A percentile compares a stretch with the other conserved stretches of the same genome.
These are phyloP conservation scores for Fusarium odoratissimum DNA, from an alignment of 2,329 filamentous ascomycete species.

Conservation along the genomic window DNA sequence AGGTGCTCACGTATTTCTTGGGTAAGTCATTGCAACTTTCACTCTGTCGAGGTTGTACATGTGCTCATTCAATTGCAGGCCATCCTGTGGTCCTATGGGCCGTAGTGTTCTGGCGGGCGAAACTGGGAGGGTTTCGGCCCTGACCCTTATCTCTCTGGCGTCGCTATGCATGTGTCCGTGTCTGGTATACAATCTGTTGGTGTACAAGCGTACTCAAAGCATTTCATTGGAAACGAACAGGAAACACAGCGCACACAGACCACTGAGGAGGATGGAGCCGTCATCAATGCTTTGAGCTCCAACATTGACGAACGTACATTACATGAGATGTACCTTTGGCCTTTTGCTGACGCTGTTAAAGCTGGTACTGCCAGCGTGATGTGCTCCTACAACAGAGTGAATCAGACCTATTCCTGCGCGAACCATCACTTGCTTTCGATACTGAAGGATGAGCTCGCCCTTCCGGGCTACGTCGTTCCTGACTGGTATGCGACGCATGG, in stretches of 20 bases:
- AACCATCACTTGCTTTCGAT: conserved; percentile 81
- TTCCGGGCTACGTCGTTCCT: conserved; percentile 82
- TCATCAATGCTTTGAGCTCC: conserved; percentile 36
- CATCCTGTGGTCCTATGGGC: conserved; percentile 55
- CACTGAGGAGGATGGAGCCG: conserved; percentile 39
- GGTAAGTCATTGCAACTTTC: background rate
- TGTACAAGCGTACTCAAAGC: conserved; percentile 53
- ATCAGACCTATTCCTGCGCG: conserved; percentile 84
- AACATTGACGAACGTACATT: conserved; percentile 70
- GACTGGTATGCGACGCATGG: conserved; percentile 85
- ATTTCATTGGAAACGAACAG: conserved; percentile 53
- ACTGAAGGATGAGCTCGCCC: conserved; percentile 82
- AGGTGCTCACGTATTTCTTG: conserved; percentile 75
- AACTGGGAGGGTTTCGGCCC: conserved; percentile 74
- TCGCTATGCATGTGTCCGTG: conserved; percentile 53
- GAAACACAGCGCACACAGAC: conserved; percentile 47
- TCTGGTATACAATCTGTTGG: conserved; percentile 49
- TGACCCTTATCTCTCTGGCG: conserved; percentile 75
- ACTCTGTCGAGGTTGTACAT: background rate
- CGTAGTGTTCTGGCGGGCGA: conserved; percentile 60
- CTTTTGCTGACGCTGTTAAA: conserved; percentile 48
- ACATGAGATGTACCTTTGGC: conserved; percentile 57
- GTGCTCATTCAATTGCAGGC: conserved; percentile 13
- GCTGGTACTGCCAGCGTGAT: conserved; percentile 57
- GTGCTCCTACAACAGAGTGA: conserved; percentile 81